phyloP scores from a whole-genome alignment of 2,329 filamentous ascomycete genomes.

The Elsinoe ampelina region DNA sequence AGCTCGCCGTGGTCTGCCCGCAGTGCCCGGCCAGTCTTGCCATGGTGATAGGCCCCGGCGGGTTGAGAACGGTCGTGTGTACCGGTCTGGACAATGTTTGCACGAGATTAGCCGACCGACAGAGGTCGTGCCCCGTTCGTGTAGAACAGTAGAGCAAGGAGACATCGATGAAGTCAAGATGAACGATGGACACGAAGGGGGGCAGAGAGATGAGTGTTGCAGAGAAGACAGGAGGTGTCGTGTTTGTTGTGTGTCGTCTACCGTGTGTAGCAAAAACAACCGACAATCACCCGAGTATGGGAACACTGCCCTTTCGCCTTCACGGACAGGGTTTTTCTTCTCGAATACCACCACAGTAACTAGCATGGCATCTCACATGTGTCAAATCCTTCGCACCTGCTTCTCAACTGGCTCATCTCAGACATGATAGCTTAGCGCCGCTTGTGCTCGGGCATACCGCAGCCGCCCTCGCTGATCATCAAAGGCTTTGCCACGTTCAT shows the following conservation, averaged over 20 bases:
- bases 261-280: background rate
- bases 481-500: background rate
- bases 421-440: background rate
- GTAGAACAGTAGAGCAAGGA: background rate
- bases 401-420: background rate
- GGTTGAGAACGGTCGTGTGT: slow-evolving; percentile 4
- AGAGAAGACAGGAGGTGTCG: background rate
- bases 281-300: background rate
- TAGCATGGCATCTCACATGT: background rate
- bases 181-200: background rate
- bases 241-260: background rate
- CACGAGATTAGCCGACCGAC: background rate
- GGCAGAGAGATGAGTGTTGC: background rate
- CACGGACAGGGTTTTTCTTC: background rate
- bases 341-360: background rate
- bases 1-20: background rate
- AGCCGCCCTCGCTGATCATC: background rate
- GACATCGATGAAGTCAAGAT: background rate
- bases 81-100: background rate
- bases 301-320: background rate
- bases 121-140: background rate
- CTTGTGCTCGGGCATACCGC: background rate
- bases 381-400: background rate
- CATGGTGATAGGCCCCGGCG: background rate
- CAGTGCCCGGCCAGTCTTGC: background rate